A percentile compares a stretch with the other conserved stretches of the same genome.
Conservation (phyloP, 305 asterid species). For the Rubia balearica region DNA sequence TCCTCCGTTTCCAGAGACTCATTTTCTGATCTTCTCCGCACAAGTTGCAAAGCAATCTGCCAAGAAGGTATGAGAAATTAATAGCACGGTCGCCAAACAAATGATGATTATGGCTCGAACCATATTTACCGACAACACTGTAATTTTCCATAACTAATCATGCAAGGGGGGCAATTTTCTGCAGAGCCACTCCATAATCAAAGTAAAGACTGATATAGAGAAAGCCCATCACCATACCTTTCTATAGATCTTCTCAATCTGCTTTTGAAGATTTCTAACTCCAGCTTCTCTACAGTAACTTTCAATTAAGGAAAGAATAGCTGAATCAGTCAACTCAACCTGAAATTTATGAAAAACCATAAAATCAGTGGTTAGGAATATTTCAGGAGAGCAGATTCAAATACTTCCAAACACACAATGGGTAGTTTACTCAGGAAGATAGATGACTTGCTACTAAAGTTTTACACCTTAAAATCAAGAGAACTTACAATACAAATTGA, state of each 20-base stretch:
- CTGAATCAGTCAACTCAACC: conserved; percentile 90
- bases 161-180: background rate
- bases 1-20: conserved; percentile 26
- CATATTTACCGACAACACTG: background rate
- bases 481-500: background rate
- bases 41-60: conserved; percentile 89
- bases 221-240: conserved; percentile 40
- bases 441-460: background rate
- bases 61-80: conserved; percentile 7
- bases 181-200: background rate
- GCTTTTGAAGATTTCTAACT: conserved; percentile 97
- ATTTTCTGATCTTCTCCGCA: conserved; percentile 43
- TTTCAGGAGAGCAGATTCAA: background rate
- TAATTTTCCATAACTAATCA: background rate
- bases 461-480: background rate
- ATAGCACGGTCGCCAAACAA: background rate
- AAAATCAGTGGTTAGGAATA: background rate
- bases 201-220: background rate
- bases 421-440: background rate
- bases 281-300: conserved; percentile 99
- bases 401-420: background rate
- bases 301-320: conserved; percentile 84
- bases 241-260: conserved; percentile 92
- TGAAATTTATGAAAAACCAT: conserved; percentile 18
- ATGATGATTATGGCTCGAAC: background rate